These are phyloP conservation scores for Neofusicoccum parvum DNA, from an alignment of 2,329 filamentous ascomycete genomes.

Conservation along the genomic window DNA sequence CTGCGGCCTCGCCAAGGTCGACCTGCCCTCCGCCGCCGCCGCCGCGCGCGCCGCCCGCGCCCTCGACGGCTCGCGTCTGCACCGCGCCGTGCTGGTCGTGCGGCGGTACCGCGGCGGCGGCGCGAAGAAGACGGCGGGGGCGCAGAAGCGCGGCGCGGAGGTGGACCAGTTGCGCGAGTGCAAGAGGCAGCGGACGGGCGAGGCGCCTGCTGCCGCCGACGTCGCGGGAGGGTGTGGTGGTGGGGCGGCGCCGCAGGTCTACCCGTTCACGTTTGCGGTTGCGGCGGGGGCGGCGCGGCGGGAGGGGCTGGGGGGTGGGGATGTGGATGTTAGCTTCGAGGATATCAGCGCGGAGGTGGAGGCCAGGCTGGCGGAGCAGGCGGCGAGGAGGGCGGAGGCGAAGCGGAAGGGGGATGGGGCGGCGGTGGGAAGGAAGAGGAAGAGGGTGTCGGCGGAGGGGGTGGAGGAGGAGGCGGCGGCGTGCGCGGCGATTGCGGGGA, in stretches of 20 bases:
- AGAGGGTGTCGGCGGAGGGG: background rate
- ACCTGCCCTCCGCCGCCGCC: background rate
- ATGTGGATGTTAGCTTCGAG: background rate
- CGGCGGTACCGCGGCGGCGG: background rate
- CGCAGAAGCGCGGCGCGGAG: background rate
- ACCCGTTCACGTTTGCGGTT: too few species aligned
- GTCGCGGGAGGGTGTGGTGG: too few species aligned
- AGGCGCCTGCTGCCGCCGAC: background rate
- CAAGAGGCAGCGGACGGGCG: background rate
- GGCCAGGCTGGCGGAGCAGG: conserved; percentile 1
- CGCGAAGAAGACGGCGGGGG: too few species aligned
- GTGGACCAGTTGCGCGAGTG: background rate
- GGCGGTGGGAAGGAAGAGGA: background rate
- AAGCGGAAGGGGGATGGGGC: background rate
- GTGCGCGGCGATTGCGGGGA: background rate
- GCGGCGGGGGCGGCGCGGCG: background rate
- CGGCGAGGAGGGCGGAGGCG: background rate
- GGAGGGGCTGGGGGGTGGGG: background rate
- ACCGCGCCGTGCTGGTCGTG: background rate
- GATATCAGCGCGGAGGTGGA: conserved; percentile 18
- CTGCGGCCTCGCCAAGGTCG: background rate
- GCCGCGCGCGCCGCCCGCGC: background rate
- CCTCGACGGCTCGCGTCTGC: background rate
- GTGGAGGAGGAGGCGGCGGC: background rate
- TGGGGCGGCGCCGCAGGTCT: too few species aligned